Evolutionary conservation across 257 asterid genomes (phyloP), one percentile per base, ranked within the genome.

Genomic region (Solanum habrochaites): DNA sequence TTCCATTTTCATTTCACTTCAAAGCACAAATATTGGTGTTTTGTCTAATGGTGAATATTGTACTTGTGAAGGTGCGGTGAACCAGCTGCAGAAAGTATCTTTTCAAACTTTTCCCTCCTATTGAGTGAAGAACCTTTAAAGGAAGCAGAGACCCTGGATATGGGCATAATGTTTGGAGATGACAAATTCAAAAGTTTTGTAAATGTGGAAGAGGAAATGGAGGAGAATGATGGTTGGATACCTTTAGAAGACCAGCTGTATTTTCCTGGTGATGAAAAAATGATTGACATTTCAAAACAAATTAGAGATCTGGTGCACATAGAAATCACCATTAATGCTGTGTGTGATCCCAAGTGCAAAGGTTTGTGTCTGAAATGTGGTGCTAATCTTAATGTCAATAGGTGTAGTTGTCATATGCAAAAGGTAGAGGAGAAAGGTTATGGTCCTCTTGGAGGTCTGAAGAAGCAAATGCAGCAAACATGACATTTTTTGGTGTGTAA

Each of bases 301-400:
- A 91, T 96, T 90, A 90, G 98, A 89, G 99, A 96, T 87, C 90
- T 95, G 87, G 90, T 96, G 90, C 99, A 96, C 86, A 78, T 96
- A 32, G 99, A 96, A 92, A 95, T 96, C 92, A 96, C 96, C 78
- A 89, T 96, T 20, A 91, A 70, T 85, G 96, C 95, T 31, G 23
- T 92, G 8, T 96, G 99, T 73, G 93, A 90, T 87, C 94, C 96
- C 35, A 88, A 88, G 35, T 95, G 99, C 94, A 94, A 87, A 90
- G 99, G 99, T 52, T 47, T 94, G 23, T 96, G 99, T 83, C 92
- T 94, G 64, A 89, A 85, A 49, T 96, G 99, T 85, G 99, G 98
- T 32, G 71, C 91, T 7, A 96, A 95, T 88, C 96, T 95, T 86
- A 96, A 96, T 88, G 85, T 31, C 39, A 85, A 89, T 32, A 90